A percentile compares a stretch with the other conserved stretches of the same genome.
Evolutionary conservation across 495 filamentous ascomycete species (phyloP).

Genomic region (Daldinia grandis): DNA sequence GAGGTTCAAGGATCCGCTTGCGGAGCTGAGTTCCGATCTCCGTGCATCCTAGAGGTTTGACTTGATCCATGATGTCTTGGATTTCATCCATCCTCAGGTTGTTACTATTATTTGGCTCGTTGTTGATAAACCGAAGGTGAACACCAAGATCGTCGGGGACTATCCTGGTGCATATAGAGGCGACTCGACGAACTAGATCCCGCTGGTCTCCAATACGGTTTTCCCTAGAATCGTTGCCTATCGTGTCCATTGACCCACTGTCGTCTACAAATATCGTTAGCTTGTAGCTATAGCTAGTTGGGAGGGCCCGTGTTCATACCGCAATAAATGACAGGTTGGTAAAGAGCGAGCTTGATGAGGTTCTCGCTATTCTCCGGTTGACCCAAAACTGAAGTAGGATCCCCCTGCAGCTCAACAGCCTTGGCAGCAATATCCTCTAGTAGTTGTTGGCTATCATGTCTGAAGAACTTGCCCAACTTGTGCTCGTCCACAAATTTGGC

Average conservation of each 20-base stretch:
- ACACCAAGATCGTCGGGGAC: slow-evolving; percentile 35
- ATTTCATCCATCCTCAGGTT: slow-evolving; percentile 16
- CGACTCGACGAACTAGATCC: slow-evolving; percentile 24
- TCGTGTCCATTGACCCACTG: slow-evolving; percentile 31
- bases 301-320: slow-evolving; percentile 6
- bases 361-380: slow-evolving; percentile 23
- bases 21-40: slow-evolving; percentile 29
- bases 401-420: slow-evolving; percentile 28
- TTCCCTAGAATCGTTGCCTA: slow-evolving; percentile 11
- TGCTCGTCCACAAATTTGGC: slow-evolving; percentile 19
- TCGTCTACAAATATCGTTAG: slow-evolving; percentile 24
- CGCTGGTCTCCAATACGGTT: slow-evolving; percentile 32
- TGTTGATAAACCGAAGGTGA: slow-evolving; percentile 35
- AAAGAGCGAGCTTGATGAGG: slow-evolving; percentile 31
- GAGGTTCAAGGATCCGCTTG: slow-evolving; percentile 24
- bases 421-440: slow-evolving; percentile 25
- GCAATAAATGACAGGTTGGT: slow-evolving; percentile 36
- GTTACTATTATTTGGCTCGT: background rate
- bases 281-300: too few relatives aligned
- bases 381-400: slow-evolving; percentile 7
- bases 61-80: slow-evolving; percentile 11
- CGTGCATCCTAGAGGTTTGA: slow-evolving; percentile 17
- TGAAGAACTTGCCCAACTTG: slow-evolving; percentile 31
- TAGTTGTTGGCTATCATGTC: slow-evolving; percentile 6
- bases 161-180: slow-evolving; percentile 28